Evolutionary conservation across 139 green algal genomes (phyloP), one percentile per base, ranked within the genome.

Genomic region (Axilococcus clingmanii): DNA sequence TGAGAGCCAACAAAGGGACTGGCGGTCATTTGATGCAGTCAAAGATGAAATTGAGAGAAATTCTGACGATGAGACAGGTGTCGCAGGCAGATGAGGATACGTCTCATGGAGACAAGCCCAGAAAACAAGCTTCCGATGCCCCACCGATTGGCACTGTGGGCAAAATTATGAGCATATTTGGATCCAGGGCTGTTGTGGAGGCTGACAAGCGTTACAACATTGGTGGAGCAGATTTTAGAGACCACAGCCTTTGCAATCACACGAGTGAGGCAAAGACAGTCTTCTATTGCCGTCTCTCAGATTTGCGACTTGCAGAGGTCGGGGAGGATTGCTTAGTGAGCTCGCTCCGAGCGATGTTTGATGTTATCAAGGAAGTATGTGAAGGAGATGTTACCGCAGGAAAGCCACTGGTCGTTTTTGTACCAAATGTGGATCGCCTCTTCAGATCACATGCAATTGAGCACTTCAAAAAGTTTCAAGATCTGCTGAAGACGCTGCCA

Each of bases 341-440:
- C 40, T 62, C 59, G 4, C 12, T 68, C 8, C 30, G 37, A 37
- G 50, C 50, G 16, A 47, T 68, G 40, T 68, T 68, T 33, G 59
- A 68, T 38, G 29, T 45, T 30, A 37, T 49, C 4, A 38, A 12
- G 9, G 12, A 12, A 9, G 9, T 17, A 38, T 38, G 9, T 17
- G 33, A 38, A 9, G 12, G 33, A 17, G 20, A 12, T 33, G 47
- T 57, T 23, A 32, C 23, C 14, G 32, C 27, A 24, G 34, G 42
- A 24, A 37, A 44, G 9, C 59, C 59, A 6, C 40, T 68, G 14
- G 45, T 68, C 3, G 40, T 68, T 37, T 61, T 52, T 49, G 14
- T 57, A 20, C 59, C 57, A 42, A 53, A 53, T 31, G 20, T 68
- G 50, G 59, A 68, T 47, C 40, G 48, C 29, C 32, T 68, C 19